phyloP scores from a whole-genome alignment of 2,329 filamentous ascomycete genomes.

The Diaporthe citri region DNA sequence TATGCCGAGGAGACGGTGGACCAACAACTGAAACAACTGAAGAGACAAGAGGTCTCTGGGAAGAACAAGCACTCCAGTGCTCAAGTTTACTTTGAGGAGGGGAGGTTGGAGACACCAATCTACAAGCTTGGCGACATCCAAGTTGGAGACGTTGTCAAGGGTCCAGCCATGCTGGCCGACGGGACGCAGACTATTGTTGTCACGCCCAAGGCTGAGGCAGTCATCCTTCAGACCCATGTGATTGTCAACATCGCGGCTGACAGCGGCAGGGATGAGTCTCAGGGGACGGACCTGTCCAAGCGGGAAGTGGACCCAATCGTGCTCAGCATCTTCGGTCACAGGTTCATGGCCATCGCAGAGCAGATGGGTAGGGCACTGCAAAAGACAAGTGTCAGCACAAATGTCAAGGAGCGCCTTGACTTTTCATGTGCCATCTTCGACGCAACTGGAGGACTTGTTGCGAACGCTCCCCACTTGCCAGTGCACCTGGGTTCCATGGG shows the following conservation, averaged over 20 bases:
- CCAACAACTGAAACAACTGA: constrained; percentile 80
- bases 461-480: constrained; percentile 84
- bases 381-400: constrained; percentile 84
- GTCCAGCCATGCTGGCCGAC: constrained; percentile 89
- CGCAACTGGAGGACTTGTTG: constrained; percentile 79
- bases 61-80: constrained; percentile 75
- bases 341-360: constrained; percentile 89
- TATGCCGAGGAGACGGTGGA: constrained; percentile 86
- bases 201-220: constrained; percentile 80
- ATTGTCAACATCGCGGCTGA: constrained; percentile 83
- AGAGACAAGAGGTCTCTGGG: constrained; percentile 66
- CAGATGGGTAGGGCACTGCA: constrained; percentile 85
- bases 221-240: constrained; percentile 88
- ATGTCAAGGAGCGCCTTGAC: constrained; percentile 85
- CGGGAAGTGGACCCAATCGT: constrained; percentile 79
- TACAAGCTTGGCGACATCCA: constrained; percentile 83
- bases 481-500: constrained; percentile 88
- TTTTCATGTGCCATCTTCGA: constrained; percentile 89
- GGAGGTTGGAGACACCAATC: constrained; percentile 81
- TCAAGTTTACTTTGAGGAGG: constrained; percentile 87
- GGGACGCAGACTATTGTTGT: constrained; percentile 94
- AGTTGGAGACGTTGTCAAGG: constrained; percentile 78
- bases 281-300: constrained; percentile 49
- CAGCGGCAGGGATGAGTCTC: constrained; percentile 49
- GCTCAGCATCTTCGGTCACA: constrained; percentile 82